phyloP scores from a whole-genome alignment of 805 yeast species.

The Metschnikowia reukaufii region DNA sequence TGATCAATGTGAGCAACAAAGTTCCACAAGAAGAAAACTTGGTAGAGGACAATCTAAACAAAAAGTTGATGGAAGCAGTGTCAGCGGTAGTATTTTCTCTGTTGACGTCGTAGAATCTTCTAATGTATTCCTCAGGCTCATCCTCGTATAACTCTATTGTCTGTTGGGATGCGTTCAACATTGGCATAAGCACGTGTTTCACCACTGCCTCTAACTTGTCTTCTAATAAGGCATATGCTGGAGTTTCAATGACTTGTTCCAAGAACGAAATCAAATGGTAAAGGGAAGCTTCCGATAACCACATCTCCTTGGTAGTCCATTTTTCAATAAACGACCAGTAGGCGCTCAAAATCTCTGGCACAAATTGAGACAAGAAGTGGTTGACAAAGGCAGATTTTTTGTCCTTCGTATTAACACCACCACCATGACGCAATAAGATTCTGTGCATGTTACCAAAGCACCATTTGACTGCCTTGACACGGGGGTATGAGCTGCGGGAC shows the following conservation, averaged over 20 bases:
- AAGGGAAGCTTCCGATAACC: constrained; percentile 42
- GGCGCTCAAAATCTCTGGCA: constrained; percentile 42
- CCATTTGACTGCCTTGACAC: constrained; percentile 46
- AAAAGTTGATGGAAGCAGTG: constrained; percentile 49
- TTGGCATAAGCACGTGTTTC: constrained; percentile 41
- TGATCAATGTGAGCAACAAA: constrained; percentile 31
- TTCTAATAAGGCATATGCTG: constrained; percentile 36
- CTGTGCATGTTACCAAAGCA: constrained; percentile 45
- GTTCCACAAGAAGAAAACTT: constrained; percentile 40
- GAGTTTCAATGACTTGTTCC: constrained; percentile 42
- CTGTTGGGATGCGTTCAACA: constrained; percentile 38
- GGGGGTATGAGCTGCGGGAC: constrained; percentile 38
- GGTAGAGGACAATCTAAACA: constrained; percentile 37
- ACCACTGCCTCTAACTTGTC: constrained; percentile 43
- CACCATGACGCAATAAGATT: constrained; percentile 44
- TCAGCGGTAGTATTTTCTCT: constrained; percentile 50
- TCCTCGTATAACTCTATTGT: constrained; percentile 45
- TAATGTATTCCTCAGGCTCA: constrained; percentile 46
- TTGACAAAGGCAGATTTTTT: constrained; percentile 30
- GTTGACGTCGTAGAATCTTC: constrained; percentile 47
- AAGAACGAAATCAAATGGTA: constrained; percentile 45
- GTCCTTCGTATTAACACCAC: constrained; percentile 39
- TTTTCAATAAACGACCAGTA: constrained; percentile 44
- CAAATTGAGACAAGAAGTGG: constrained; percentile 36
- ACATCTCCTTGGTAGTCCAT: constrained; percentile 39